Conservation (phyloP, 2,329 filamentous ascomycete genomes). For the Orbilia brochopaga region DNA sequence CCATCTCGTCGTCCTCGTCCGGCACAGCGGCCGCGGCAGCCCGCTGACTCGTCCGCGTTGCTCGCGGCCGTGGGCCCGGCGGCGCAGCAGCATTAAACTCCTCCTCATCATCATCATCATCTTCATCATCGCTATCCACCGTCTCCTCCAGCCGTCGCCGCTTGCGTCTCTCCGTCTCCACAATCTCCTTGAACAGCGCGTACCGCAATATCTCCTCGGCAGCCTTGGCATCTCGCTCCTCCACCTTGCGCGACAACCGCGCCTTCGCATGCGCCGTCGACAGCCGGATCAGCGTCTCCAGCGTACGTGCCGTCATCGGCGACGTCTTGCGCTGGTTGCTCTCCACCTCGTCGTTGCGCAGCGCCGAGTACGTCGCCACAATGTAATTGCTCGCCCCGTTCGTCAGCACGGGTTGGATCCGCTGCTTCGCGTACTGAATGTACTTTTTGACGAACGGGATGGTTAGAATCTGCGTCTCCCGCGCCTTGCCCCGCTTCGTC, state of each 20-base stretch:
- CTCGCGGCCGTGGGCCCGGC: slow-evolving; percentile 60
- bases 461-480: slow-evolving; percentile 84
- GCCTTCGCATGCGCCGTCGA: slow-evolving; percentile 95
- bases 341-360: slow-evolving; percentile 94
- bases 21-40: slow-evolving; percentile 57
- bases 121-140: slow-evolving; percentile 65
- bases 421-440: slow-evolving; percentile 94
- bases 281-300: slow-evolving; percentile 97
- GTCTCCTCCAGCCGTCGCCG: slow-evolving; percentile 80
- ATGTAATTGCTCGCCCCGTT: slow-evolving; percentile 92
- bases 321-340: slow-evolving; percentile 91
- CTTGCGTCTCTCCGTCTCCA: slow-evolving; percentile 70
- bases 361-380: slow-evolving; percentile 83
- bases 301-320: slow-evolving; percentile 93
- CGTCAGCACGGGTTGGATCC: slow-evolving; percentile 87
- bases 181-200: slow-evolving; percentile 94
- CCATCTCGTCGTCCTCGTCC: slow-evolving; percentile 56
- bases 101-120: slow-evolving; percentile 65
- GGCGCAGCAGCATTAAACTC: slow-evolving; percentile 62
- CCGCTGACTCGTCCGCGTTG: slow-evolving; percentile 61
- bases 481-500: slow-evolving; percentile 70
- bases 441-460: slow-evolving; percentile 99
- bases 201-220: slow-evolving; percentile 91
- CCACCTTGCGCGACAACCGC: slow-evolving; percentile 82
- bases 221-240: slow-evolving; percentile 83